Evolutionary conservation across 257 asterid genomes (phyloP).

Genomic region (Solanum peruvianum): DNA sequence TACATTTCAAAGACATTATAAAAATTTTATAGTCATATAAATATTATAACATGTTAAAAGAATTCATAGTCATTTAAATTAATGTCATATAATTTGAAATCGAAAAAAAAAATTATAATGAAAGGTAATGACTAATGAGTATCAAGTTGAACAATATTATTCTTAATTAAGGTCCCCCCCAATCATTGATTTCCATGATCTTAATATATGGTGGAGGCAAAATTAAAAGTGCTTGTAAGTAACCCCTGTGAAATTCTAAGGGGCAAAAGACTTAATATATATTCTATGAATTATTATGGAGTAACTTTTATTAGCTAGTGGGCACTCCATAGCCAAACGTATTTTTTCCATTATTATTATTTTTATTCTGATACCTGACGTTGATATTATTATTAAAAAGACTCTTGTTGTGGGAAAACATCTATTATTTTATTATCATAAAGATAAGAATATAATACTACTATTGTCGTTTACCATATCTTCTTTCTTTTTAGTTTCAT

Average conservation of each 20-base stretch:
- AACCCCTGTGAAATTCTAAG: not conserved
- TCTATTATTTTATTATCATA: too few species aligned
- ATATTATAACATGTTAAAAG: not conserved
- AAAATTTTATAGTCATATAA: not conserved
- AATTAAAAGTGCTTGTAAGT: not conserved
- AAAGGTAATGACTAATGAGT: not conserved
- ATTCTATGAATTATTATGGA: not conserved
- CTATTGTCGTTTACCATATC: not conserved
- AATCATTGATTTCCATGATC: not conserved
- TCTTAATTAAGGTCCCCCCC: not conserved
- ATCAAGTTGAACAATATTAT: not conserved
- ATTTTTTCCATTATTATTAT: not conserved
- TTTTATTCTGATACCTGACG: not conserved
- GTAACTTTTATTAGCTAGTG: not conserved
- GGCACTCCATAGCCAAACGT: not conserved
- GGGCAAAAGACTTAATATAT: not conserved
- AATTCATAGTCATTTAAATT: not conserved
- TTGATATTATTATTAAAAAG: not conserved
- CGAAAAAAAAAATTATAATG: not conserved
- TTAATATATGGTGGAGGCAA: not conserved
- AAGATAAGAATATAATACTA: not conserved
- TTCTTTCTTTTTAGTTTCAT: not conserved
- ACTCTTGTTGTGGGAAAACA: not conserved
- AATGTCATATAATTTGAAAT: not conserved
- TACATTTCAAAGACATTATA: not conserved